These are phyloP conservation scores for Simmondsia chinensis DNA, from an alignment of 148 eudicot species.

Conservation along the genomic window DNA sequence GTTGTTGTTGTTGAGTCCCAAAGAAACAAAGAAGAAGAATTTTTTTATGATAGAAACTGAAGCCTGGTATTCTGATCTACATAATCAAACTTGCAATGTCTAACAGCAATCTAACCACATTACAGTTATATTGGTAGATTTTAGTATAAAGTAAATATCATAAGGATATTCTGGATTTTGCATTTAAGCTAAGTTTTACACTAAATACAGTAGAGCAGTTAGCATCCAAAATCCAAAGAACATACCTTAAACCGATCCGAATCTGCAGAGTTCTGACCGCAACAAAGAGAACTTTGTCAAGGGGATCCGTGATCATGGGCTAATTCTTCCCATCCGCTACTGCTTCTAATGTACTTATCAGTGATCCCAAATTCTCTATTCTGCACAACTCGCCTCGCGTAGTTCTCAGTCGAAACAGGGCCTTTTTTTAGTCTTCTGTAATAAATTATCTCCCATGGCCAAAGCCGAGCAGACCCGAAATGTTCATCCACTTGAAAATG, in stretches of 20 bases:
- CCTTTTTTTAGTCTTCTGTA: conserved; percentile 56
- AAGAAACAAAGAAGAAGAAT: too few species aligned
- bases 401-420: conserved; percentile 36
- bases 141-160: neutral
- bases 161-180: conserved; percentile 1
- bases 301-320: conserved; percentile 17
- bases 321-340: conserved; percentile 53
- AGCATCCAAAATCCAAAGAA: neutral
- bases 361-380: conserved; percentile 40
- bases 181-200: too few species aligned
- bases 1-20: too few species aligned
- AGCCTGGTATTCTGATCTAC: too few species aligned
- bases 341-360: conserved; percentile 49
- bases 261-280: too few species aligned
- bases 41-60: too few species aligned
- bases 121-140: neutral
- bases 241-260: too few species aligned
- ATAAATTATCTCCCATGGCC: conserved; percentile 53
- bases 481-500: conserved; percentile 23
- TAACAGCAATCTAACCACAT: conserved; percentile 1
- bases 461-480: conserved; percentile 50
- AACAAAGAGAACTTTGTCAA: conserved; percentile 4
- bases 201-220: too few species aligned
- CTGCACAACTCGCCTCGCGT: conserved; percentile 40
- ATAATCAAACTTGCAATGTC: neutral